Base-by-base conservation (phyloP, 1,284 basidiomycete species). In the Ustilago sp. region DNA sequence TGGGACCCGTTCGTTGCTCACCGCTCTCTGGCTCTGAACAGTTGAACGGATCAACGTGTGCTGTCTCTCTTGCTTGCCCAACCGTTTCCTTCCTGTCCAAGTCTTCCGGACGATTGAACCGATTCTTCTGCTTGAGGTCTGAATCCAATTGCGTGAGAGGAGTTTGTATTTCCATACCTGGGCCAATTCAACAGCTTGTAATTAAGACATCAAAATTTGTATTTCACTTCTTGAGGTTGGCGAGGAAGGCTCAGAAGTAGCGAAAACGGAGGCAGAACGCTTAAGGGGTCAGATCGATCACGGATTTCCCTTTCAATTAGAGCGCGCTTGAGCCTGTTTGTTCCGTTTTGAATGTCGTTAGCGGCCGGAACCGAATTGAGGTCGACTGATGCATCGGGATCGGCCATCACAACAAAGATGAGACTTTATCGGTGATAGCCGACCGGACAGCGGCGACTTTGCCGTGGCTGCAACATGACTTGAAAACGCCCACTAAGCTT, bases 231-330 rank as follows among this genome's bases (percentile, higher is more conserved):
- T 13, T 32, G 8, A 52, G 13, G 5, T 4, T 52, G 47, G 17
- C n/a, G 12, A n/a, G 32, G 35, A 19, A n/a, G 28, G 32, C 4
- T 9, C 34, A 34, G 12, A 23, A 63, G n/a, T 39, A 36, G 32
- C 8, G 32, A 28, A 62, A 31, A 54, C 47, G 23, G 19, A 62
- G 31, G 4, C 39, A 28, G 41, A 34, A 7, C 1, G 17, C 6
- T 15, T 52, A n/a, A 23, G 38, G 12, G 38, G 12, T 32, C 13
- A 63, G 63, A 72, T 64, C 70, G 70, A 73, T 73, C 70, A 73
- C 70, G 54, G 68, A 60, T n/a, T 39, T n/a, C 43, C 9, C 7
- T 12, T n/a, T 6, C 12, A 5, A 11, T 32, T 3, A 17, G 11
- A 6, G 31, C 45, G 69, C 59, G 32, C 32, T 48, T 38, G 45